A percentile compares a stretch with the other conserved stretches of the same genome.
Evolutionary conservation across 139 green algal genomes (phyloP).

Genomic region (Dunaliella primolecta): DNA sequence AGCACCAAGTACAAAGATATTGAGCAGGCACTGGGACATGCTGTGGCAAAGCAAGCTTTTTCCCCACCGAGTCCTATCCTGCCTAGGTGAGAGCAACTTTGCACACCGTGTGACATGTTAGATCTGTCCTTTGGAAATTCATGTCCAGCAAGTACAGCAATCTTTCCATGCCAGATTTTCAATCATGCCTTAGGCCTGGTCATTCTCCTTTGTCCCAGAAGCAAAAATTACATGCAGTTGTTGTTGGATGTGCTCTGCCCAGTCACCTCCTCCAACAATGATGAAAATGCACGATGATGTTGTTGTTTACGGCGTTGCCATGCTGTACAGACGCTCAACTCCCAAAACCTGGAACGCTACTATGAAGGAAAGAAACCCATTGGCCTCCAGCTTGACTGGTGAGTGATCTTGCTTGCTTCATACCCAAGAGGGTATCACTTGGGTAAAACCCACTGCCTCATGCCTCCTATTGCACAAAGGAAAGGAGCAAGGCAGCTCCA

Average conservation of each 20-base stretch:
- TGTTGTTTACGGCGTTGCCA: too few species aligned
- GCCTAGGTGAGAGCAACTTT: neutral
- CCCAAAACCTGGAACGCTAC: slow-evolving; percentile 31
- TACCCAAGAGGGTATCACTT: neutral
- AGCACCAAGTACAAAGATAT: slow-evolving; percentile 13
- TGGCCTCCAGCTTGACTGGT: slow-evolving; percentile 50
- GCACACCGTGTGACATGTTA: too few species aligned
- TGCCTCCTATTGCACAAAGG: neutral
- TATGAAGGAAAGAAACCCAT: slow-evolving; percentile 43
- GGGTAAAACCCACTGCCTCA: neutral
- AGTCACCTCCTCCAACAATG: slow-evolving; percentile 19
- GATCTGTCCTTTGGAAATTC: too few species aligned
- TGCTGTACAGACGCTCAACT: slow-evolving; percentile 17
- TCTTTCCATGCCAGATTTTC: neutral
- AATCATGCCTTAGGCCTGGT: too few species aligned
- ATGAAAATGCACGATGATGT: too few species aligned
- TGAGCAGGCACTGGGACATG: neutral
- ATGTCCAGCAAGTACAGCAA: neutral
- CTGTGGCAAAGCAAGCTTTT: neutral
- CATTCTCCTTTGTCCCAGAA: too few species aligned
- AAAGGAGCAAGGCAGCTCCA: neutral
- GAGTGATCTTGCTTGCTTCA: neutral
- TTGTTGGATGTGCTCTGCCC: too few species aligned
- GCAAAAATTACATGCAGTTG: too few species aligned
- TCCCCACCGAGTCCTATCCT: neutral